Percentiles rank a stretch among this genome's conserved stretches.
Evolutionary conservation across 148 eudicot genomes (phyloP).

Genomic region (Rhododendron kiyosumense): DNA sequence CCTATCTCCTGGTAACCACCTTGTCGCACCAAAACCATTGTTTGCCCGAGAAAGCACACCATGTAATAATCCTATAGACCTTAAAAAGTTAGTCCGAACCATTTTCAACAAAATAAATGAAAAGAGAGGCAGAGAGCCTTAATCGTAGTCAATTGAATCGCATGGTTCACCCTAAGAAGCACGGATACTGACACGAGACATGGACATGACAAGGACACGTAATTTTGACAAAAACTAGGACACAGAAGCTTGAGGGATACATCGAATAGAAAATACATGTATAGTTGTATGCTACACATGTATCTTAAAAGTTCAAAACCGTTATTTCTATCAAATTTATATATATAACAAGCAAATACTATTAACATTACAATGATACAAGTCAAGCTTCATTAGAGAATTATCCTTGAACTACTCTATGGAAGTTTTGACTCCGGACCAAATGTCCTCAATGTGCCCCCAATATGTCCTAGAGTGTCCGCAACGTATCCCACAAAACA

Average conservation of each 20-base stretch:
- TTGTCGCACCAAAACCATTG: neutral
- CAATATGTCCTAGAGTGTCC: neutral
- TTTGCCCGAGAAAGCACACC: neutral
- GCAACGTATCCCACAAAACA: neutral
- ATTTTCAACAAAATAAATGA: neutral
- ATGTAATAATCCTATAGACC: neutral
- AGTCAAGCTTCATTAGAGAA: neutral
- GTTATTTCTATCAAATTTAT: neutral
- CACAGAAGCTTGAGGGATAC: neutral
- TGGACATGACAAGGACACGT: neutral
- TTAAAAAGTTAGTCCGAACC: neutral
- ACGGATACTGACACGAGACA: neutral
- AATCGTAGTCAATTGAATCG: neutral
- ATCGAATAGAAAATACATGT: too few relatives aligned
- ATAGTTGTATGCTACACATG: too few relatives aligned
- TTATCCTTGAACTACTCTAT: neutral
- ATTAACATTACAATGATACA: neutral
- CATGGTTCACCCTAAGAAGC: neutral
- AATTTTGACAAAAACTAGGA: neutral
- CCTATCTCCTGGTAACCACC: neutral
- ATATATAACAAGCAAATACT: neutral
- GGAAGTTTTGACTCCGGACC: neutral
- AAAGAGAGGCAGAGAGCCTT: neutral
- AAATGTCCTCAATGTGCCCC: too few relatives aligned
- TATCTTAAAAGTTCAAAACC: neutral